These are phyloP conservation scores for Yamadazyma nakazawae DNA, from an alignment of 805 yeast genomes.

Conservation along the genomic window DNA sequence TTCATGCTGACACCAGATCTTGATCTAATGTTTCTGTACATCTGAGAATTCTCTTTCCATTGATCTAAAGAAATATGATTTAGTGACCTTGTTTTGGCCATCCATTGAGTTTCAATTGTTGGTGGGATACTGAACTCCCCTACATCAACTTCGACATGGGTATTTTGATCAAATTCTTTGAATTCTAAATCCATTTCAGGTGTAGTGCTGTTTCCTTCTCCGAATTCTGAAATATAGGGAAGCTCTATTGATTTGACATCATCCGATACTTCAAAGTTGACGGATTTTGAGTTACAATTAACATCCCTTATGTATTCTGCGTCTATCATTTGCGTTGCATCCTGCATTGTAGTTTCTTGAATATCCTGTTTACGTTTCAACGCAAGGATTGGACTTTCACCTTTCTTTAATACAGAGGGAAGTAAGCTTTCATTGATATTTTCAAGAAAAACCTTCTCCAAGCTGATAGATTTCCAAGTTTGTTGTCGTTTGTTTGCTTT, in stretches of 20 bases:
- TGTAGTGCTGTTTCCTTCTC: slow-evolving; percentile 11
- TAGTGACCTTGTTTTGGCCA: slow-evolving; percentile 8
- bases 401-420: slow-evolving; percentile 32
- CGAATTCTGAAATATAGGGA: slow-evolving; percentile 25
- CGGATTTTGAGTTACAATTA: background rate
- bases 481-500: slow-evolving; percentile 17
- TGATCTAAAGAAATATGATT: slow-evolving; percentile 28
- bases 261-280: background rate
- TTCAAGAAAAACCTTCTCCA: slow-evolving; percentile 27
- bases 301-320: slow-evolving; percentile 1
- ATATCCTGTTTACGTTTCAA: slow-evolving; percentile 17
- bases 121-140: slow-evolving; percentile 5
- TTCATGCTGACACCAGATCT: slow-evolving; percentile 22
- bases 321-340: background rate
- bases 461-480: slow-evolving; percentile 24
- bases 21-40: slow-evolving; percentile 23
- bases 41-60: slow-evolving; percentile 25
- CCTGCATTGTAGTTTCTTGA: background rate
- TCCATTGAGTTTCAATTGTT: slow-evolving; percentile 12
- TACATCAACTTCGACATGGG: slow-evolving; percentile 6
- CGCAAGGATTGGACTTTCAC: slow-evolving; percentile 31
- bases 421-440: slow-evolving; percentile 28
- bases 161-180: slow-evolving; percentile 24
- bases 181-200: slow-evolving; percentile 11
- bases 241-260: slow-evolving; percentile 10